Evolutionary conservation across 2,329 filamentous ascomycete species (phyloP).

Genomic region (Epichloe sylvatica): DNA sequence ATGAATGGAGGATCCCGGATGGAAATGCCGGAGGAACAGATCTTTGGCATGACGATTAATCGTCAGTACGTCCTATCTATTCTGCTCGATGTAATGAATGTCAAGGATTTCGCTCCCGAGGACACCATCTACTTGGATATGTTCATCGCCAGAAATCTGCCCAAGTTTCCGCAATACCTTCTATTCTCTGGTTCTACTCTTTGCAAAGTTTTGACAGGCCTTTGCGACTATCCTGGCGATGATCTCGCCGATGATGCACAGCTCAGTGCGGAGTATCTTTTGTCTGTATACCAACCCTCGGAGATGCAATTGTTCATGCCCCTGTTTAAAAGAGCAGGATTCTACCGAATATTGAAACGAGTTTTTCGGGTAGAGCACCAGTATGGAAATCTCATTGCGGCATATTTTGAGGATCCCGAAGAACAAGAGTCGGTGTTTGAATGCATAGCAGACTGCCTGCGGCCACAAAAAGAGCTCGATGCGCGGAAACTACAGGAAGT

Average conservation of each 20-base stretch:
- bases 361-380: constrained; percentile 70
- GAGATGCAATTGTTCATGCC: constrained; percentile 65
- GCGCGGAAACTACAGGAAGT: constrained; percentile 63
- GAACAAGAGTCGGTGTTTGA: constrained; percentile 64
- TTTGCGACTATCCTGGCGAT: constrained; percentile 70
- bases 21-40: constrained; percentile 49
- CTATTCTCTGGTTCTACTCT: constrained; percentile 77
- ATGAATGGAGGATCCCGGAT: constrained; percentile 36
- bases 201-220: constrained; percentile 62
- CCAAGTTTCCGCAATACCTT: constrained; percentile 94
- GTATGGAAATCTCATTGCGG: constrained; percentile 62
- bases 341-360: constrained; percentile 83
- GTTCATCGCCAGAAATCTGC: constrained; percentile 91
- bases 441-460: constrained; percentile 63
- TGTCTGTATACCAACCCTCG: constrained; percentile 85
- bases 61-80: constrained; percentile 89
- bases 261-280: constrained; percentile 87
- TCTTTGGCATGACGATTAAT: constrained; percentile 61
- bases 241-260: constrained; percentile 87
- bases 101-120: constrained; percentile 56
- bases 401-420: constrained; percentile 73
- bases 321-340: constrained; percentile 63
- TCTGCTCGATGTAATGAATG: constrained; percentile 77
- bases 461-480: constrained; percentile 45
- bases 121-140: constrained; percentile 95